These are phyloP conservation scores for Colletotrichum caudatum DNA, from an alignment of 2,329 filamentous ascomycete species.

Conservation along the genomic window DNA sequence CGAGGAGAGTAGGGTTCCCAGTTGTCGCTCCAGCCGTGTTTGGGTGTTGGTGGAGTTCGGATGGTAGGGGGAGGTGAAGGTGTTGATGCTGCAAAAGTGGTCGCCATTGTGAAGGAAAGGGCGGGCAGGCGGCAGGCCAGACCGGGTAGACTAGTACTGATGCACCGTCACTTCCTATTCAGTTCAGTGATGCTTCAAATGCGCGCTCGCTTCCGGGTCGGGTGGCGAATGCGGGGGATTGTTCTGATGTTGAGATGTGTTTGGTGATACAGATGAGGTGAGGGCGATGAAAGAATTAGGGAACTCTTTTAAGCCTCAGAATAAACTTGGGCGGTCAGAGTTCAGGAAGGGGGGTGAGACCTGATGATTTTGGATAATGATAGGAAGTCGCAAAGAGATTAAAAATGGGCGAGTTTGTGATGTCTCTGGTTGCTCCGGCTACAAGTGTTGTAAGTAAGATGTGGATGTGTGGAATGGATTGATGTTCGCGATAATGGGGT, in stretches of 20 bases:
- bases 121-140: conserved; percentile 23
- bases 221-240: conserved; percentile 9
- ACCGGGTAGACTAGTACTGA: conserved; percentile 8
- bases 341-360: not conserved
- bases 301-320: not conserved
- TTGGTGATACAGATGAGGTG: conserved; percentile 5
- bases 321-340: conserved; percentile 26
- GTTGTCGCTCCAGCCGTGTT: conserved; percentile 73
- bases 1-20: conserved; percentile 81
- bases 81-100: conserved; percentile 59
- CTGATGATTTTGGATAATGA: conserved; percentile 14
- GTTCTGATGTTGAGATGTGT: conserved; percentile 5
- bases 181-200: not conserved
- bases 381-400: conserved; percentile 14
- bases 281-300: conserved; percentile 11
- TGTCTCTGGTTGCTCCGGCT: conserved; percentile 39
- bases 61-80: conserved; percentile 70
- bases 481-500: conserved; percentile 38
- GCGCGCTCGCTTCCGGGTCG: conserved; percentile 4
- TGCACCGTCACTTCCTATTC: conserved; percentile 31
- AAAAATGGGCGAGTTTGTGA: conserved; percentile 19
- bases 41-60: conserved; percentile 76
- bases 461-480: conserved; percentile 41
- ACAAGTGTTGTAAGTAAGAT: conserved; percentile 39
- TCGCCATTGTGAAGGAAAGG: conserved; percentile 37